A percentile compares a stretch with the other conserved stretches of the same genome.
phyloP scores from a whole-genome alignment of 345 rosid species.

The Eutrema heterophyllum region DNA sequence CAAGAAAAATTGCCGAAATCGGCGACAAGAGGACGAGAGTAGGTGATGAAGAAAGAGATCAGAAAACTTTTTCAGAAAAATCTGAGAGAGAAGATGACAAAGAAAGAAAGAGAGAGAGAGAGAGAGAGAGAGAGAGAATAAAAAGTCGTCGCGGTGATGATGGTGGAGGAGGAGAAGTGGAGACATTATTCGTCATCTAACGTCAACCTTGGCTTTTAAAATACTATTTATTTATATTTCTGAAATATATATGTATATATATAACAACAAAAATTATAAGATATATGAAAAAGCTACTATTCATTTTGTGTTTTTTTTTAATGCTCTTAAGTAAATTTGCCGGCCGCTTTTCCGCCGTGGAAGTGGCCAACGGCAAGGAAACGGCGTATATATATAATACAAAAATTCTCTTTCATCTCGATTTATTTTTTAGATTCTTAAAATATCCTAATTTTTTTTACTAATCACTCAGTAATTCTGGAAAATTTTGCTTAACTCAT shows the following conservation, averaged over 20 bases:
- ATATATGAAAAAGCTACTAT: not conserved
- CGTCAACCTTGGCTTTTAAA: slow-evolving; percentile 23
- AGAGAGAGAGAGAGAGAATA: slow-evolving; percentile 1
- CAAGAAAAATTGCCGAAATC: not conserved
- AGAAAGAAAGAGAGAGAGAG: not conserved
- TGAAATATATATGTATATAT: not conserved
- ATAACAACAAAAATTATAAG: not conserved
- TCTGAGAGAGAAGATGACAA: not conserved
- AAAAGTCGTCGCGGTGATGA: slow-evolving; percentile 33
- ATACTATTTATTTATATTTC: not conserved
- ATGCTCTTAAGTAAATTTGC: not conserved
- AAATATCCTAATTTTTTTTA: too few relatives aligned
- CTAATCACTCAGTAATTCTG: too few relatives aligned
- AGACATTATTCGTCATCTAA: slow-evolving; percentile 30
- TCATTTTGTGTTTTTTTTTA: not conserved
- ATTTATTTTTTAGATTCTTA: too few relatives aligned
- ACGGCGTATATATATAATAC: not conserved
- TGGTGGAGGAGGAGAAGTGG: slow-evolving; percentile 29
- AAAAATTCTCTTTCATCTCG: too few relatives aligned
- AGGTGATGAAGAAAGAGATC: not conserved
- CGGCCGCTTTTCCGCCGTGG: not conserved
- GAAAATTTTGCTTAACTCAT: too few relatives aligned
- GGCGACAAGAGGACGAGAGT: not conserved
- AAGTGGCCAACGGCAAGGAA: not conserved
- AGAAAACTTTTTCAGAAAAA: not conserved